Percentiles rank a stretch among this genome's conserved stretches.
Conservation (phyloP, 768 basidiomycete species). For the Naganishia friedmannii region DNA sequence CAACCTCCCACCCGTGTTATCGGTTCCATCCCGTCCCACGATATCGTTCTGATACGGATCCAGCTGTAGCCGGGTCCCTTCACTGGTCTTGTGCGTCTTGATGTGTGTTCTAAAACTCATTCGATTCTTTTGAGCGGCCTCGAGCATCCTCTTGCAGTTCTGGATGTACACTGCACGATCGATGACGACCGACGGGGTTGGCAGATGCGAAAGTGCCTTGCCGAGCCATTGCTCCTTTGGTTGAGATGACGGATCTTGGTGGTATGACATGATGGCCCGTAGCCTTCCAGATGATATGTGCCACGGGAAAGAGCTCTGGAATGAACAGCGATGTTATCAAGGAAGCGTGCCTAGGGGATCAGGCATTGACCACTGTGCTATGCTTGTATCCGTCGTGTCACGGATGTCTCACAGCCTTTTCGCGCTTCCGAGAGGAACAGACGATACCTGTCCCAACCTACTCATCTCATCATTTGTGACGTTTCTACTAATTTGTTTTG, state of each 20-base stretch:
- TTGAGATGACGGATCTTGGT: slow-evolving; percentile 2
- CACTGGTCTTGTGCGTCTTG: slow-evolving; percentile 69
- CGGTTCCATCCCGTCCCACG: slow-evolving; percentile 53
- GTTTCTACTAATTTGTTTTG: background rate
- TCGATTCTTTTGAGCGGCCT: slow-evolving; percentile 64
- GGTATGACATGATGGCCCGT: background rate
- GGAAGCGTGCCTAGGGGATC: too few relatives aligned
- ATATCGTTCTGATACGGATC: slow-evolving; percentile 56
- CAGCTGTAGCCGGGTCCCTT: slow-evolving; percentile 71
- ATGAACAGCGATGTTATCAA: background rate
- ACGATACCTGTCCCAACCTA: too few relatives aligned
- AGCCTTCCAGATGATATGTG: background rate
- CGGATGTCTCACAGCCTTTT: too few relatives aligned
- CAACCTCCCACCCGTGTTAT: slow-evolving; percentile 9
- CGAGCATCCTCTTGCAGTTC: slow-evolving; percentile 73
- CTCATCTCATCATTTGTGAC: too few relatives aligned
- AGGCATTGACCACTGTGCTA: too few relatives aligned
- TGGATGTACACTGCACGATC: slow-evolving; percentile 68
- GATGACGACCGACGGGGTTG: slow-evolving; percentile 75
- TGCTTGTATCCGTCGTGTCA: too few relatives aligned
- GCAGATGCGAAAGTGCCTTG: slow-evolving; percentile 59
- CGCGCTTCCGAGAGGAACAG: too few relatives aligned
- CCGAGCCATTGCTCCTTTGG: slow-evolving; percentile 51
- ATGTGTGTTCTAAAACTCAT: slow-evolving; percentile 76
- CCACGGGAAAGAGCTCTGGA: background rate